Percentiles rank a stretch among this genome's conserved stretches.
Evolutionary conservation across 140 eudicot species (phyloP).

Genomic region (Anethum foeniculum): DNA sequence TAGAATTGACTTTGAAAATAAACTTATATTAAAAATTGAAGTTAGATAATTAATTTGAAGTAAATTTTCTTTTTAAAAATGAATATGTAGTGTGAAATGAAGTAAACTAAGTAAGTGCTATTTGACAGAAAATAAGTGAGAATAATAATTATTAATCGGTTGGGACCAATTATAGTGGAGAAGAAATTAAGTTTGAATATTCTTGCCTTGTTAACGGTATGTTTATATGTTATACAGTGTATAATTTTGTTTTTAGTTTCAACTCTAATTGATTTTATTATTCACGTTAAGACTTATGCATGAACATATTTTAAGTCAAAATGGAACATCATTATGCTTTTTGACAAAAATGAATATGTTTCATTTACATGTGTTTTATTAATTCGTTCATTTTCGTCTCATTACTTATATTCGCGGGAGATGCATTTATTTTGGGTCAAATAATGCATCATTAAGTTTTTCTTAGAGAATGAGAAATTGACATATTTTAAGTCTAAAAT

Average conservation of each 20-base stretch:
- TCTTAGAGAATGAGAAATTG: no score
- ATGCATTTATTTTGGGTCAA: background rate
- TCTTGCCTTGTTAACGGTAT: background rate
- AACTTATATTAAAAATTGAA: no score
- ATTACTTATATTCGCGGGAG: no score
- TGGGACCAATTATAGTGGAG: background rate
- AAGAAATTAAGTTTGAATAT: background rate
- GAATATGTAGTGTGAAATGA: no score
- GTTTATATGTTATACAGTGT: background rate
- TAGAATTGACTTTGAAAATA: no score
- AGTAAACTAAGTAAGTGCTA: no score
- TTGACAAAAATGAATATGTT: background rate
- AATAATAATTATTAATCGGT: background rate
- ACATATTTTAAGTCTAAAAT: background rate
- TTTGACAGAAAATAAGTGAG: no score
- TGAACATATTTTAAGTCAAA: background rate
- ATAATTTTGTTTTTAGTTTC: background rate
- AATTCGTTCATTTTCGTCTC: background rate
- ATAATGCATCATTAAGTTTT: no score
- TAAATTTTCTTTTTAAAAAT: no score
- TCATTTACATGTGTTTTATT: no score
- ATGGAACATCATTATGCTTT: background rate
- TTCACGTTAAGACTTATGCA: background rate
- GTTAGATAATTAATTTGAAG: no score
- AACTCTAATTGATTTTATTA: background rate